Evolutionary conservation across 2,329 filamentous ascomycete species (phyloP), one percentile per base, ranked within the genome.

Genomic region (Diaporthe sp.): DNA sequence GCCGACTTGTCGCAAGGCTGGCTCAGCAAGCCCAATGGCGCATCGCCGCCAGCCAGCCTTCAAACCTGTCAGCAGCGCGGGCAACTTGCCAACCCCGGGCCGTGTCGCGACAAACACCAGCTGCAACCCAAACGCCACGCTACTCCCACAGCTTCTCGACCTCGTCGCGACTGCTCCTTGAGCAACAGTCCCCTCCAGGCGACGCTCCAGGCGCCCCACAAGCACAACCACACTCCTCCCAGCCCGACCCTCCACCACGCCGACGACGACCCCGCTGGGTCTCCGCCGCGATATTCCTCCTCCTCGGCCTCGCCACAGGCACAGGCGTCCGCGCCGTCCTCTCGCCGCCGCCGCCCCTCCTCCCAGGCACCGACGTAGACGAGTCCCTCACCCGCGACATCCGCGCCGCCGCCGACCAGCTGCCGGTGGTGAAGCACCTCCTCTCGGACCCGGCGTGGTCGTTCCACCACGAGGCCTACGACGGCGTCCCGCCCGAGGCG

Each of bases 381-480:
- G 75, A 77, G 13, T 78, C 85, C 71, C 82, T 87, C 28, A 80
- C 84, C n/a, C 76, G 79, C 22, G 81, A 83, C 75, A 83, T 91
- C 72, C 84, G 84, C 73, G 77, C 80, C n/a, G 79, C 82, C 70
- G 88, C 88, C 68, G 82, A 84, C 44, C 79, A 84, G 39, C 85
- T 90, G 3, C 87, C 88, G 67, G 80, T 90, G 76, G 87, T 91
- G 9, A 84, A 85, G 72, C 81, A 84, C 22, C 83, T 90, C 3
- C 81, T 84, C 28, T 79, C 83, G 12, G 88, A 90, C 79, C 84
- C 85, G 19, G 77, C 72, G 5, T 81, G 78, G 67, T 67, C 37
- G 7, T 7, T 39, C 44, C 75, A 76, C 37, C 75, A 76, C 73
- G 75, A 72, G 22, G 76, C 58, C 68, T 61, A 58, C 72, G 34